phyloP scores from a whole-genome alignment of 352 stramenopile species.

The Phytopythium aichiense region DNA sequence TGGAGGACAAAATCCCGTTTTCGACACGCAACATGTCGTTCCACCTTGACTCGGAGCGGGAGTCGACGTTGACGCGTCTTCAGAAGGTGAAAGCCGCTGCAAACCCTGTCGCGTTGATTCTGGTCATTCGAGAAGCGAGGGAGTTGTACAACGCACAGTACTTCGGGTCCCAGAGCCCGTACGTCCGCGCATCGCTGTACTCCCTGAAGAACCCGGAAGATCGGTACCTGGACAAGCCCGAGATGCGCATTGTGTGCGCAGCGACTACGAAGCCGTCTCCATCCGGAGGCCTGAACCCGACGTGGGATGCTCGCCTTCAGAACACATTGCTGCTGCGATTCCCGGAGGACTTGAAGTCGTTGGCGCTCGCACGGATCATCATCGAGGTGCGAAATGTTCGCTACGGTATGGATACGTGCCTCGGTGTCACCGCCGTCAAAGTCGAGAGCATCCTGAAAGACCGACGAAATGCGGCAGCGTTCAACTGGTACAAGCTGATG shows the following conservation, averaged over 20 bases:
- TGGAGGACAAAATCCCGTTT: conserved; percentile 58
- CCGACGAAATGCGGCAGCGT: conserved; percentile 65
- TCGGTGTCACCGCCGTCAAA: conserved; percentile 80
- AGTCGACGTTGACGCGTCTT: conserved; percentile 51
- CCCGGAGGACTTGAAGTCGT: conserved; percentile 46
- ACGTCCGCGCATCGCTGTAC: conserved; percentile 78
- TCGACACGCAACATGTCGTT: conserved; percentile 62
- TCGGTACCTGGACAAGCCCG: conserved; percentile 65
- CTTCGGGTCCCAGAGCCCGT: conserved; percentile 82
- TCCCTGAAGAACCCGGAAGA: conserved; percentile 82
- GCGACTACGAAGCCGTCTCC: conserved; percentile 76
- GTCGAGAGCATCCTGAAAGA: conserved; percentile 78
- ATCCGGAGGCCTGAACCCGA: conserved; percentile 66
- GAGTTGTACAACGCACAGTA: conserved; percentile 86
- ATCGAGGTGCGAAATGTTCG: conserved; percentile 83
- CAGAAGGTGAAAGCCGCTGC: conserved; percentile 75
- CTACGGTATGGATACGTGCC: conserved; percentile 82
- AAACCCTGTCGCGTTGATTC: conserved; percentile 77
- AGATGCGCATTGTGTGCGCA: conserved; percentile 74
- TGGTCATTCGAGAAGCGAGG: conserved; percentile 73
- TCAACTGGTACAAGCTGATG: conserved; percentile 87
- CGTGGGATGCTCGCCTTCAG: conserved; percentile 67
- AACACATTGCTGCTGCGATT: conserved; percentile 80
- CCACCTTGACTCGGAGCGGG: conserved; percentile 37
- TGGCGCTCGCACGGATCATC: conserved; percentile 76